These are phyloP conservation scores for Trichoderma cornu-damae DNA, from an alignment of 2,329 filamentous ascomycete genomes.

Conservation along the genomic window DNA sequence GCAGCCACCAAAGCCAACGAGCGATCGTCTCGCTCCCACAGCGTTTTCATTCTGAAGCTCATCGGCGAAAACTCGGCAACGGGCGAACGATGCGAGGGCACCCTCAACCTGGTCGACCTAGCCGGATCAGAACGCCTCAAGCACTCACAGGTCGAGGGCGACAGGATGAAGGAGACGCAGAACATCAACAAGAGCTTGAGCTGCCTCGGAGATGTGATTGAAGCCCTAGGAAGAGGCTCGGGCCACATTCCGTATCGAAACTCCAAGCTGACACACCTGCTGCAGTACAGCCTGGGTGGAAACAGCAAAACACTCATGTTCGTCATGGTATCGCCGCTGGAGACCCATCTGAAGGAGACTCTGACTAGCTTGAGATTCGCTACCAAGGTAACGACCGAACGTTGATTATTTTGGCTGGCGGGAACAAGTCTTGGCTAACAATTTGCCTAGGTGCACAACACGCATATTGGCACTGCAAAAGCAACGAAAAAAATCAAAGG, in stretches of 20 bases:
- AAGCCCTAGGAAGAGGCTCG: constrained; percentile 78
- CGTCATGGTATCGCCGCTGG: constrained; percentile 91
- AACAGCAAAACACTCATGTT: constrained; percentile 99
- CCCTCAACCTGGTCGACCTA: constrained; percentile 90
- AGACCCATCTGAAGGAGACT: constrained; percentile 86
- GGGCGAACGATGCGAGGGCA: constrained; percentile 82
- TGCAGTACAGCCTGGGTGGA: constrained; percentile 90
- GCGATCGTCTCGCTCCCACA: constrained; percentile 88
- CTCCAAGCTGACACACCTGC: constrained; percentile 90
- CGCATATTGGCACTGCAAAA: constrained; percentile 86
- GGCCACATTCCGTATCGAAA: constrained; percentile 90
- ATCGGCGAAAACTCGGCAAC: constrained; percentile 66
- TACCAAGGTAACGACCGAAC: constrained; percentile 63
- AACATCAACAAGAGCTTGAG: constrained; percentile 95
- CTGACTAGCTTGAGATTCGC: constrained; percentile 93
- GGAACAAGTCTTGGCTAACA: constrained; percentile 16
- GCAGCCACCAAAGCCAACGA: constrained; percentile 98
- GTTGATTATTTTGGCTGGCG: constrained; percentile 24
- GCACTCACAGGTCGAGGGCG: constrained; percentile 79
- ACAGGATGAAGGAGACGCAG: constrained; percentile 86
- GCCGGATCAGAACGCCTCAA: constrained; percentile 89
- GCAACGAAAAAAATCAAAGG: constrained; percentile 58
- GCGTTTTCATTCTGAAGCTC: constrained; percentile 87
- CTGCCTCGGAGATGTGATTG: constrained; percentile 90
- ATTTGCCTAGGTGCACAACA: constrained; percentile 66